Evolutionary conservation across 768 basidiomycete species (phyloP), one percentile per base, ranked within the genome.

Genomic region (Lentinula sp.): DNA sequence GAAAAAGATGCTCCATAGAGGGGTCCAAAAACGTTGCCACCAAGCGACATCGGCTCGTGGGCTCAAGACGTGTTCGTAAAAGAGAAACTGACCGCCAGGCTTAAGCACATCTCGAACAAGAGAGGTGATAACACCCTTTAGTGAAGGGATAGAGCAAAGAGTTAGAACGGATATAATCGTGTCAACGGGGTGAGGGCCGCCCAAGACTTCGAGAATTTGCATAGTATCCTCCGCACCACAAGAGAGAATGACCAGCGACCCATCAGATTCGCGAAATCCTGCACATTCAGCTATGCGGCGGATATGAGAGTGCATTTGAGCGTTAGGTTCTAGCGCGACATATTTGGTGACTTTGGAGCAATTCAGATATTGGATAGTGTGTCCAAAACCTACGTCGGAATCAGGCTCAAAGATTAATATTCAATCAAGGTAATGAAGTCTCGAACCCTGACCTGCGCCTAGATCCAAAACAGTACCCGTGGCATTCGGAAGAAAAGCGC

Each of bases 1-100:
- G 59, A 87, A 84, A 1, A 74, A 70, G 0, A 76, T 43, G 5
- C 68, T 67, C 90, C 90, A 92, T 4, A 90, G 5, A 0, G 89
- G 89, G 1, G 86, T 78, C 89, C 88, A 91, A 53, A 88, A 78
- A 0, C 75, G 63, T 70, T 92, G 90, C 88, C 88, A 91, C 61
- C 84, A 82, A 7, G 81, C 80, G 2, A 89, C 80, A 62, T 86
- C 83, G 6, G 65, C 57, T 0, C 71, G 69, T 1, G 75, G 80
- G 64, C 79, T 87, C 56, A 77, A 71, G 9, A 91, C 87, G 63
- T 92, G 90, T 69, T 92, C 90, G 62, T 84, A 85, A 65, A 85
- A 85, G 16, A 91, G 73, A 0, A 91, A 59, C 55, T 80, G 75
- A 0, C 90, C 90, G 0, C 87, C 86, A 0, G 88, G 80, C 61